Conservation (phyloP, 805 yeast genomes). For the Yarrowia sp. region DNA sequence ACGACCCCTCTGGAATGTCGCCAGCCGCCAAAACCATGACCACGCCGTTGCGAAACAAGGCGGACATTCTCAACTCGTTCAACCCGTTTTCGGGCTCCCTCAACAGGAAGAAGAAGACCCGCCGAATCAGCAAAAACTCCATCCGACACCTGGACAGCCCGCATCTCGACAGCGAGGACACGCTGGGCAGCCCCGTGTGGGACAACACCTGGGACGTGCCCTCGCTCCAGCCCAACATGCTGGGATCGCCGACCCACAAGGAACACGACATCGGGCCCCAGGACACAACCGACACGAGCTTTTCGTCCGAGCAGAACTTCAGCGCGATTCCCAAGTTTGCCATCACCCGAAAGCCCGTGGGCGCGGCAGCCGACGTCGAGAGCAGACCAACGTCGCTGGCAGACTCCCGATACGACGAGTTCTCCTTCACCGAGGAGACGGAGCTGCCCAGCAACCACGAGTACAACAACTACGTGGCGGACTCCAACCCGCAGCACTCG, state of each 20-base stretch:
- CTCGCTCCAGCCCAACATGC: background rate
- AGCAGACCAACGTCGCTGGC: conserved; percentile 15
- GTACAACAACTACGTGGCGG: background rate
- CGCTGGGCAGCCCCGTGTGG: conserved; percentile 11
- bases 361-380: background rate
- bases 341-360: background rate
- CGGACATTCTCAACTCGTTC: conserved; percentile 15
- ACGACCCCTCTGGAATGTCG: conserved; percentile 11
- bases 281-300: background rate
- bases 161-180: conserved; percentile 6
- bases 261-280: conserved; percentile 1
- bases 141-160: conserved; percentile 22
- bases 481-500: background rate
- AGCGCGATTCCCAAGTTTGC: conserved; percentile 10
- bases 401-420: conserved; percentile 12
- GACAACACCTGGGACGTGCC: conserved; percentile 11
- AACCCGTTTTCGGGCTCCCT: conserved; percentile 20
- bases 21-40: conserved; percentile 4
- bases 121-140: conserved; percentile 16
- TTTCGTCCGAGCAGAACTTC: background rate
- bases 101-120: background rate
- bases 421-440: conserved; percentile 11
- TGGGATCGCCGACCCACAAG: background rate
- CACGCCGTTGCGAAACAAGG: conserved; percentile 18
- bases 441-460: background rate